Base-by-base conservation (phyloP, 306 rosid species). In the Myrica gale region DNA sequence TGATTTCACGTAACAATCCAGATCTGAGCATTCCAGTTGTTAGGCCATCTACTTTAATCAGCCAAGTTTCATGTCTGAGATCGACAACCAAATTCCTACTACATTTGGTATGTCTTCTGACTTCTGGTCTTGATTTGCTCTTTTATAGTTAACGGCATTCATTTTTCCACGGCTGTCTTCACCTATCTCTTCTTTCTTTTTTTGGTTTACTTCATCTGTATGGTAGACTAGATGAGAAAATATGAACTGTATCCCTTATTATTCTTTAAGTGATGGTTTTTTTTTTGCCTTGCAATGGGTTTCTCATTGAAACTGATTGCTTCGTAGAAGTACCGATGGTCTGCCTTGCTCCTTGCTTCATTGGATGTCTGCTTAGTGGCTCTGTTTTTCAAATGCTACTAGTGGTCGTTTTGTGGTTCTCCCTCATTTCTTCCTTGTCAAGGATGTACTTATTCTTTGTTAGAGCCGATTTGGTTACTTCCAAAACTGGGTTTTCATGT, bases 41-140 rank as follows among this genome's bases (percentile, higher is more conserved):
- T 63, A 66, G 84, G 76, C n/a, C 74, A 72, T 81, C 75, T 56
- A 74, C 53, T 41, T 63, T 41, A 75, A 78, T 82, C 79, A 81
- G 78, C 80, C 50, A 82, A 90, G 76, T 73, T 90, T 90, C 91
- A 90, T 90, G 96, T 90, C 96, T 90, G 96, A 90, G 73, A 77
- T 85, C 80, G 96, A 90, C 85, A 79, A 41, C 58, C 92, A 86
- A 82, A 82, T 86, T 86, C 96, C 96, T 72, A 80, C 92, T 80
- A 70, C 92, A 89, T 90, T 83, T 57, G 96, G 96, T 90, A 76
- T 62, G 91, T 82, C 76, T 41, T 3, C 39, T 68, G 63, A 68
- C 13, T 55, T 53, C 16, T 67, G 7, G 5, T 50, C 53, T n/a
- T 71, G 50, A 51, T 79, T 2, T 78, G 16, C 21, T 13, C 15